A percentile compares a stretch with the other conserved stretches of the same genome.
phyloP scores from a whole-genome alignment of 2,329 filamentous ascomycete genomes.

The Chaetothyriales sp. region DNA sequence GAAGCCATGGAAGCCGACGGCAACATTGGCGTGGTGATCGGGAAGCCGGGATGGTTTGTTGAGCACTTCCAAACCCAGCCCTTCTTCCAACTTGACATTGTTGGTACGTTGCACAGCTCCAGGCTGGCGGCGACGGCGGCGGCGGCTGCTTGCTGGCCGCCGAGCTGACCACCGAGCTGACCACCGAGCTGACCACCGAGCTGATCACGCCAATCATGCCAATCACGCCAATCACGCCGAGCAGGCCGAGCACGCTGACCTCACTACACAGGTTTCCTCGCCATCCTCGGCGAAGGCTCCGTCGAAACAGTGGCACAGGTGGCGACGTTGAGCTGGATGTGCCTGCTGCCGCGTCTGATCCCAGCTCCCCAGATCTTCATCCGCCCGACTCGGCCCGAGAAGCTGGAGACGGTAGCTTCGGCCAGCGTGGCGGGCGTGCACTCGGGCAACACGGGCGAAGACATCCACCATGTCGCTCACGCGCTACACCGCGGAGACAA shows the following conservation, averaged over 20 bases:
- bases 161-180: background rate
- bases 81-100: slow-evolving; percentile 40
- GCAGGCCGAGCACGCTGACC: slow-evolving; percentile 1
- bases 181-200: background rate
- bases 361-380: slow-evolving; percentile 40
- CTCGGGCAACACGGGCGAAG: slow-evolving; percentile 34
- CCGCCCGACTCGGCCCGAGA: slow-evolving; percentile 30
- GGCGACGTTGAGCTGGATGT: slow-evolving; percentile 35
- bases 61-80: slow-evolving; percentile 6
- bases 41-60: background rate
- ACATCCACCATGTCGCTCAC: slow-evolving; percentile 37
- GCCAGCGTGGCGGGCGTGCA: slow-evolving; percentile 31
- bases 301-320: slow-evolving; percentile 38
- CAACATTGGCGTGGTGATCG: background rate
- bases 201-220: slow-evolving; percentile 1
- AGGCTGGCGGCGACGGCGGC: background rate
- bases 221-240: no score
- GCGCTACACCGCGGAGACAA: slow-evolving; percentile 24
- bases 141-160: background rate
- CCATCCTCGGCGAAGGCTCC: slow-evolving; percentile 39
- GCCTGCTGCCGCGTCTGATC: slow-evolving; percentile 36
- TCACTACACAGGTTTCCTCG: slow-evolving; percentile 29
- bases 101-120: slow-evolving; percentile 24
- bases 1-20: background rate
- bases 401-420: slow-evolving; percentile 28